Conservation (phyloP, 345 rosid genomes). For the Eucalyptus microcorys region DNA sequence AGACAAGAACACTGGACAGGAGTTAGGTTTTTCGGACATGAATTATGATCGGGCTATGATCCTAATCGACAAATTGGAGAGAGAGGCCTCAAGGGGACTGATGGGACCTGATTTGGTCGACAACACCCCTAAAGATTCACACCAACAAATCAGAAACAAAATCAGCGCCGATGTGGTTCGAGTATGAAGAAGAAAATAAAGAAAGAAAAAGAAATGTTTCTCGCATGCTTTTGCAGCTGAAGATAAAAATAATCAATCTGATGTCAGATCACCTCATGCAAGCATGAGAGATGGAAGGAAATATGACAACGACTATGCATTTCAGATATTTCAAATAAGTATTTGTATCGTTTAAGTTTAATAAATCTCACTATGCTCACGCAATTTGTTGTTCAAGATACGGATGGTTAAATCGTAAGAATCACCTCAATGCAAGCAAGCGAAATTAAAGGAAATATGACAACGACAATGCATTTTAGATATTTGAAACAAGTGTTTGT, state of each 20-base stretch:
- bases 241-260: not conserved
- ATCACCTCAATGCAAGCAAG: not conserved
- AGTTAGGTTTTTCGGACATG: not conserved
- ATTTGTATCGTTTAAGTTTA: not conserved
- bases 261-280: not conserved
- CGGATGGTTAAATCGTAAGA: not conserved
- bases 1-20: not conserved
- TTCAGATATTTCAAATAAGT: rapidly evolving
- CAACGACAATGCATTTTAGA: not conserved
- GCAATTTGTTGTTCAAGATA: not conserved
- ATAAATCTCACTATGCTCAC: not conserved
- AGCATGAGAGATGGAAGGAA: not conserved
- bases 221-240: not conserved
- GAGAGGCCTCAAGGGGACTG: not conserved
- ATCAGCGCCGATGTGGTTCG: not conserved
- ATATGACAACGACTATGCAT: not conserved
- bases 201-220: not conserved
- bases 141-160: not conserved
- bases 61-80: not conserved
- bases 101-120: not conserved
- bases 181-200: not conserved
- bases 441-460: not conserved
- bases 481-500: too few relatives aligned
- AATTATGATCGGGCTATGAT: not conserved
- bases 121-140: not conserved